phyloP scores from a whole-genome alignment of 2,329 filamentous ascomycete genomes.

The Ophiostoma perfectum region DNA sequence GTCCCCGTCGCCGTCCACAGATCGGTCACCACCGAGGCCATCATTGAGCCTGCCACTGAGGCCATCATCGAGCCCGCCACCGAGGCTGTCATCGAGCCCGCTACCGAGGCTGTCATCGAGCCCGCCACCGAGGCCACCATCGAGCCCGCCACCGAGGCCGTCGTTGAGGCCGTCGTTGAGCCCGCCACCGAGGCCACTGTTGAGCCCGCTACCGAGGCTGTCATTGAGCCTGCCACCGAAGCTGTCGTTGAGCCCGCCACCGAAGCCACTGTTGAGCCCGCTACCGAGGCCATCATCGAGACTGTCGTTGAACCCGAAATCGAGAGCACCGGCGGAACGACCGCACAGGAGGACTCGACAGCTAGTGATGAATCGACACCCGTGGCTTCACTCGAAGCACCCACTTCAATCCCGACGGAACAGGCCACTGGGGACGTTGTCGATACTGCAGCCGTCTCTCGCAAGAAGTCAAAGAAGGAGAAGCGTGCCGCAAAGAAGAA shows the following conservation, averaged over 20 bases:
- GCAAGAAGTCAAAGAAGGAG: neutral
- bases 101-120: neutral
- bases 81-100: neutral
- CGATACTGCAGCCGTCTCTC: neutral
- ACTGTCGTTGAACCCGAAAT: neutral
- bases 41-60: too few relatives aligned
- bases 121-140: neutral
- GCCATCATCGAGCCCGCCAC: too few relatives aligned
- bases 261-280: neutral
- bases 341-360: too few relatives aligned
- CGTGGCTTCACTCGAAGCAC: too few relatives aligned
- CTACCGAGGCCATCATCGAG: neutral
- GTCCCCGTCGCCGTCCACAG: neutral
- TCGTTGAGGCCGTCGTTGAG: neutral
- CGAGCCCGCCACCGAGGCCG: neutral
- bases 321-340: too few relatives aligned
- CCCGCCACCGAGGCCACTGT: neutral
- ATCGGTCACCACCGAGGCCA: too few relatives aligned
- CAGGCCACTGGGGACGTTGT: too few relatives aligned
- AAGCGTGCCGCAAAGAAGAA: neutral
- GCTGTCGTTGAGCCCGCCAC: neutral
- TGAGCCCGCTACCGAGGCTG: neutral
- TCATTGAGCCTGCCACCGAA: neutral
- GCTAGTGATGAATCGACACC: too few relatives aligned
- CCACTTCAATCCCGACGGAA: too few relatives aligned